Base-by-base conservation (phyloP, 768 basidiomycete species). In the Calocera viscosa region DNA sequence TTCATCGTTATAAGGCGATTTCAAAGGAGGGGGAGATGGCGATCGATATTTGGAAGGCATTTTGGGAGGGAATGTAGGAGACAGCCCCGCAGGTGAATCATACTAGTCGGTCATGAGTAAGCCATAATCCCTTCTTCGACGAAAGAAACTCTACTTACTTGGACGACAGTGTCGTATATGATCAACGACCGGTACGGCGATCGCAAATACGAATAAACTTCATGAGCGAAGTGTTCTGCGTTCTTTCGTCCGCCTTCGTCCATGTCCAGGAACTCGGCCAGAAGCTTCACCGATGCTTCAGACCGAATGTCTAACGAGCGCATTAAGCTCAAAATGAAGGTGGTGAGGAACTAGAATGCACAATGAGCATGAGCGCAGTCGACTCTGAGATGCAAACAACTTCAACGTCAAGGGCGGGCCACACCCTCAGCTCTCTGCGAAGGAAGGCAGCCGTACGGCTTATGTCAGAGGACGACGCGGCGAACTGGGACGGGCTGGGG, bases 171-270 rank as follows among this genome's bases (percentile, higher is more conserved):
- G 74, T 97, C 94, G 73, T 94, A 97, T 12, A 84, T 80, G 64
- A 85, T 82, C 26, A 96, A 80, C 75, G 94, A 91, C 71, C 85
- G 85, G 75, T 85, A 95, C 1, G 94, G 94, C 10, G 92, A 94
- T 64, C 94, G 83, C 22, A 95, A 80, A 74, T 90, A 97, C 43
- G 83, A 84, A 74, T 95, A 96, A 40, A 96, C 82, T 76, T 97
- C 92, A 77, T 97, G 94, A 8, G 88, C 90, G 77, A 96, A 94
- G 75, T 96, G 94, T 73, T 97, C 94, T 12, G 94, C 89, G 71
- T 91, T 89, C 67, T 83, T 80, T 66, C 86, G 80, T 28, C 79
- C 78, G 8, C 86, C 86, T 60, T 83, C 81, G 69, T 87, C 88
- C 75, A 90, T 81, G 73, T 97, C 94, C 60, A 97, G 80, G 77